Conservation (phyloP, 352 stramenopile genomes). For the Globisporangium mamillatum region DNA sequence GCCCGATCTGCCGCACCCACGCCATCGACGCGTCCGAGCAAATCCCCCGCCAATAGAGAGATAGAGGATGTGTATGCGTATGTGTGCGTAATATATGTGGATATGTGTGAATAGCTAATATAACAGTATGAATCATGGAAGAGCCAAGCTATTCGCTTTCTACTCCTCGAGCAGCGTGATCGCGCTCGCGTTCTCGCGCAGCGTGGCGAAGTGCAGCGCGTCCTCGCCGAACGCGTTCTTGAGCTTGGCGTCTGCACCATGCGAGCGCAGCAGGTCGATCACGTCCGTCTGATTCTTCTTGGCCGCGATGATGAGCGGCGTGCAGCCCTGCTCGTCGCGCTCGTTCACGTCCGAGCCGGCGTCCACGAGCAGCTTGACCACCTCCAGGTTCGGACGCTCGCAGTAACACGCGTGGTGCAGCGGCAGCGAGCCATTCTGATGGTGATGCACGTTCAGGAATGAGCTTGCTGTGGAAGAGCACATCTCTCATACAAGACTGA, state of each 20-base stretch:
- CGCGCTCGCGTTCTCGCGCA: conserved; percentile 52
- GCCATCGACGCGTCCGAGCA: conserved; percentile 4
- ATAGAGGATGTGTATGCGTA: neutral
- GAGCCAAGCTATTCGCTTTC: neutral
- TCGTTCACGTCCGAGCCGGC: conserved; percentile 64
- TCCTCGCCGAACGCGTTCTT: conserved; percentile 67
- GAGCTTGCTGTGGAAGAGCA: neutral
- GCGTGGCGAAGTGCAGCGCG: conserved; percentile 57
- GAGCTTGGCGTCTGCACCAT: conserved; percentile 44
- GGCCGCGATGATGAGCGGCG: conserved; percentile 64
- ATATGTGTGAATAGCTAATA: neutral
- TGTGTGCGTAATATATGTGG: neutral
- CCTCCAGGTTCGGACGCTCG: conserved; percentile 45
- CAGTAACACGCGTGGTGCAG: conserved; percentile 83
- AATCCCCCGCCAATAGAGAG: neutral
- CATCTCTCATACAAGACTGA: neutral
- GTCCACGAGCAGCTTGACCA: conserved; percentile 52
- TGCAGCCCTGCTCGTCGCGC: conserved; percentile 55
- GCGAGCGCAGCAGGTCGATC: conserved; percentile 47
- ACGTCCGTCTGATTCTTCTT: conserved; percentile 72
- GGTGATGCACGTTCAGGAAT: neutral
- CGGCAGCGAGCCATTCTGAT: conserved; percentile 66
- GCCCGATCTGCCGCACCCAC: conserved; percentile 47
- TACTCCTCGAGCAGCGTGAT: conserved; percentile 36
- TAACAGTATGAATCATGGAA: conserved; percentile 6